Percentiles rank a stretch among this genome's conserved stretches.
These are phyloP conservation scores for Termitomyces sp. DNA, from an alignment of 768 basidiomycete species.

Conservation along the genomic window DNA sequence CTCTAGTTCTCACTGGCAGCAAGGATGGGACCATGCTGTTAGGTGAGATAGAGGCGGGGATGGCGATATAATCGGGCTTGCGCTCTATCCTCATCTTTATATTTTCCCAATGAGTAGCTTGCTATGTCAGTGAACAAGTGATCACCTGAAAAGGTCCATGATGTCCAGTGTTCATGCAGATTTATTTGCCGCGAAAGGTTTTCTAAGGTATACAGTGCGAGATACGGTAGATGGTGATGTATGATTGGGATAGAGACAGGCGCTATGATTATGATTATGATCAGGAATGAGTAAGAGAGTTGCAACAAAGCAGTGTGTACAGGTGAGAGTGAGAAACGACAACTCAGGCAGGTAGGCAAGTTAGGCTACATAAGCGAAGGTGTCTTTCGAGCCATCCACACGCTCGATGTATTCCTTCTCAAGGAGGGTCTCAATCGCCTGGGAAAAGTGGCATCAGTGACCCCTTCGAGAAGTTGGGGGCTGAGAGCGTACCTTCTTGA, in stretches of 20 bases:
- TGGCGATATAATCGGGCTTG: constrained; percentile 29
- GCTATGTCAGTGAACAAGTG: background rate
- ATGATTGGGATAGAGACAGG: background rate
- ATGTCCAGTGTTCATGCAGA: background rate
- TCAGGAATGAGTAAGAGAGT: background rate
- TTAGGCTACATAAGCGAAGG: constrained; percentile 76
- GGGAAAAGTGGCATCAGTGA: constrained; percentile 1
- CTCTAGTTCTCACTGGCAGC: constrained; percentile 80
- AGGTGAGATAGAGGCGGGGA: constrained; percentile 79
- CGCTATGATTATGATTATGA: background rate
- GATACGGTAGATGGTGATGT: constrained; percentile 1
- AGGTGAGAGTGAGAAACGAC: background rate
- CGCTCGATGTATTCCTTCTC: constrained; percentile 99
- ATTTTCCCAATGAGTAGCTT: too few species aligned
- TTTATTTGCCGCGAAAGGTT: background rate
- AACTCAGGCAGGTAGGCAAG: background rate
- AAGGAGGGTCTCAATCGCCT: constrained; percentile 89
- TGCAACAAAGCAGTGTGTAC: constrained; percentile 5
- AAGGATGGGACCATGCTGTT: constrained; percentile 91
- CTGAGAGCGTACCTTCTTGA: constrained; percentile 77
- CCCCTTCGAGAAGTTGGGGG: background rate
- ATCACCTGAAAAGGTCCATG: background rate
- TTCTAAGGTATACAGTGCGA: constrained; percentile 10
- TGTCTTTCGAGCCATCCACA: constrained; percentile 87
- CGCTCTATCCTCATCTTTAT: background rate